A percentile compares a stretch with the other conserved stretches of the same genome.
These are phyloP conservation scores for Scleromitrula shiraiana DNA, from an alignment of 2,329 filamentous ascomycete genomes.

Conservation along the genomic window DNA sequence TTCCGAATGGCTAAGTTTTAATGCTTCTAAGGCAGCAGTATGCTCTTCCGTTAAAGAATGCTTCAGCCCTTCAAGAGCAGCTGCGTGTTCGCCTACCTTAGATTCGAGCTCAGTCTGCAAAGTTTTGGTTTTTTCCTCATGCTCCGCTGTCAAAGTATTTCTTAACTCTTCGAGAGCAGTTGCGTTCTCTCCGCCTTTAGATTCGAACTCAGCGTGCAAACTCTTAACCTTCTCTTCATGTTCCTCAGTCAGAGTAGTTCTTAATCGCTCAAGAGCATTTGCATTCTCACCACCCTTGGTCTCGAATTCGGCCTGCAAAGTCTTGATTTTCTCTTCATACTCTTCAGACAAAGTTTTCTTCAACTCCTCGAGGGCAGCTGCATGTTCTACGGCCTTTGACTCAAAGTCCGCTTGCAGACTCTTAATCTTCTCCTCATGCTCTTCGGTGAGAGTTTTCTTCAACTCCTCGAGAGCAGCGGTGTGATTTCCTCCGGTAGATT, in stretches of 20 bases:
- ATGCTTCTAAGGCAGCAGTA: conserved; percentile 38
- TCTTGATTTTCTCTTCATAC: not conserved
- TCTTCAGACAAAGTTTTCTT: too few relatives aligned
- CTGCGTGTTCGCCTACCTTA: conserved; percentile 14
- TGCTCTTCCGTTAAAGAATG: conserved; percentile 44
- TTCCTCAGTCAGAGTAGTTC: too few relatives aligned
- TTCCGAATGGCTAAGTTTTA: conserved; percentile 45
- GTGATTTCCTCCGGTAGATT: too few relatives aligned
- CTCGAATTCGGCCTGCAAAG: not conserved
- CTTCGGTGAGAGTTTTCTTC: too few relatives aligned
- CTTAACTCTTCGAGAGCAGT: conserved; percentile 40
- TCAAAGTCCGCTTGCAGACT: not conserved
- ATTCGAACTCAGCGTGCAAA: too few relatives aligned
- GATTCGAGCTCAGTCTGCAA: conserved; percentile 45
- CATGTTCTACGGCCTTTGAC: too few relatives aligned
- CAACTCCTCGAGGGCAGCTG: too few relatives aligned
- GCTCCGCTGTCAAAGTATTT: conserved; percentile 41
- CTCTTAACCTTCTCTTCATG: too few relatives aligned
- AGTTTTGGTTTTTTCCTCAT: conserved; percentile 40
- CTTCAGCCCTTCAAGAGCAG: conserved; percentile 40
- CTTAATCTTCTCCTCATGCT: conserved; percentile 6
- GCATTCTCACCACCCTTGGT: not conserved
- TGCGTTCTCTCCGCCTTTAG: conserved; percentile 11
- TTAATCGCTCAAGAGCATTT: not conserved
- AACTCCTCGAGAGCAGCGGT: not conserved